Evolutionary conservation across 2,329 filamentous ascomycete genomes (phyloP).

Genomic region (Xylaria sp.): DNA sequence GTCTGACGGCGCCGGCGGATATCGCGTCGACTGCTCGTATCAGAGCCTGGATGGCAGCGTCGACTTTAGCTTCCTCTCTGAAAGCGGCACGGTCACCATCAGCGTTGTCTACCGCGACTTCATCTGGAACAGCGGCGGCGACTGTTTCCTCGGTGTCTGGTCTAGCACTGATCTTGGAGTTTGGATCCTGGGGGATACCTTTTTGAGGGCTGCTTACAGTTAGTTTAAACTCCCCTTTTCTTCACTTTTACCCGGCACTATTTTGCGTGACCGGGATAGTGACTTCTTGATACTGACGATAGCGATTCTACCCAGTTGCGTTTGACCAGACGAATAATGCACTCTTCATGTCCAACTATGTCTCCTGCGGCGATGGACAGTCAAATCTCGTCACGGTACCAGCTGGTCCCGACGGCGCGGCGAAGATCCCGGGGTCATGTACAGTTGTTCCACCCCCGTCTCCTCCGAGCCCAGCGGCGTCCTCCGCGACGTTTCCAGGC

Average conservation of each 20-base stretch:
- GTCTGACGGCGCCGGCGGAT: constrained; percentile 57
- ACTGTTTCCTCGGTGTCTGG: constrained; percentile 47
- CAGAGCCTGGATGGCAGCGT: constrained; percentile 54
- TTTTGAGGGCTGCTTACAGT: constrained; percentile 50
- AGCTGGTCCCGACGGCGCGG: constrained; percentile 44
- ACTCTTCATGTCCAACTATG: constrained; percentile 49
- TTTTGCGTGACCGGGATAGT: not conserved
- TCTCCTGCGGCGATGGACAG: constrained; percentile 38
- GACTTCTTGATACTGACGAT: not conserved
- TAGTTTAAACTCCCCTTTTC: constrained; percentile 25
- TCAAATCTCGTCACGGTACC: constrained; percentile 47
- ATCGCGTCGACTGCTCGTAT: constrained; percentile 57
- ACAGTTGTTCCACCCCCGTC: not conserved
- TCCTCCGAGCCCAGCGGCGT: not conserved
- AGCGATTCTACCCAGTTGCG: constrained; percentile 37
- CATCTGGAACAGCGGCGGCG: constrained; percentile 47
- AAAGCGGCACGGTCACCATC: constrained; percentile 46
- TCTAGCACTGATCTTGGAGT: constrained; percentile 40
- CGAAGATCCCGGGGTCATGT: constrained; percentile 45
- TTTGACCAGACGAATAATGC: constrained; percentile 50
- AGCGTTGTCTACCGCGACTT: constrained; percentile 48
- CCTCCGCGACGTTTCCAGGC: constrained; percentile 3
- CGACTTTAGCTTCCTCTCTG: constrained; percentile 58
- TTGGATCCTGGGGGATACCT: constrained; percentile 50
- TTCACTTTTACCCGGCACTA: not conserved